Evolutionary conservation across 2,329 filamentous ascomycete species (phyloP), one percentile per base, ranked within the genome.

Genomic region (Diaporthe sp.): DNA sequence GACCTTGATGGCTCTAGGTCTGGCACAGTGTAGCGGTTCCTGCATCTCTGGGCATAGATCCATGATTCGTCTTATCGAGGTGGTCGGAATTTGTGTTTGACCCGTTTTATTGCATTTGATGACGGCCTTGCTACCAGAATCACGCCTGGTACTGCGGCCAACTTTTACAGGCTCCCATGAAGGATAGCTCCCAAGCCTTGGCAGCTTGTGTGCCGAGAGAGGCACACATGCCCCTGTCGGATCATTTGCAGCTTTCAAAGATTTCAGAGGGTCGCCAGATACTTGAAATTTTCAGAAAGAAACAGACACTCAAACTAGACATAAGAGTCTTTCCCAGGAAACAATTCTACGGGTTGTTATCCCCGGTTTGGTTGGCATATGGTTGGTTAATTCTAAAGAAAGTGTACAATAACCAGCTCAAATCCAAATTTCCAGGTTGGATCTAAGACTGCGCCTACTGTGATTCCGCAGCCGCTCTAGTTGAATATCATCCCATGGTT

Each of bases 21-120:
- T 15, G 15, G 22, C 65, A 70, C 65, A 53, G 65, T 70, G 49
- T 39, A 28, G n/a, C 49, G 49, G 46, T 70, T 70, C 46, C 34
- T 70, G 65, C 65, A 70, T 53, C 34, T 70, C 49, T 55, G 55
- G 65, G 49, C 65, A 39, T 28, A 22, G 10, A 28, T 42, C n/a
- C 65, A 42, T 70, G 46, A 28, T 70, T 70, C 49, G 65, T 55
- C 42, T 31, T 70, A 55, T 55, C 49, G 49, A 70, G 65, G 49
- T 19, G 71, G 13, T 84, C 51, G 83, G 81, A 78, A 85, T 88
- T 2, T 42, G 9, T n/a, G 6, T 17, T 22, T 19, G 22, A 17
- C 49, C 31, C 65, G 49, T 55, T 7, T 39, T 55, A 70, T 70
- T 70, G 65, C 65, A 70, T 55, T 42, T 28, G 3, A 42, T 1